These are phyloP conservation scores for Lactifluus volemus DNA, from an alignment of 768 basidiomycete species.

Conservation along the genomic window DNA sequence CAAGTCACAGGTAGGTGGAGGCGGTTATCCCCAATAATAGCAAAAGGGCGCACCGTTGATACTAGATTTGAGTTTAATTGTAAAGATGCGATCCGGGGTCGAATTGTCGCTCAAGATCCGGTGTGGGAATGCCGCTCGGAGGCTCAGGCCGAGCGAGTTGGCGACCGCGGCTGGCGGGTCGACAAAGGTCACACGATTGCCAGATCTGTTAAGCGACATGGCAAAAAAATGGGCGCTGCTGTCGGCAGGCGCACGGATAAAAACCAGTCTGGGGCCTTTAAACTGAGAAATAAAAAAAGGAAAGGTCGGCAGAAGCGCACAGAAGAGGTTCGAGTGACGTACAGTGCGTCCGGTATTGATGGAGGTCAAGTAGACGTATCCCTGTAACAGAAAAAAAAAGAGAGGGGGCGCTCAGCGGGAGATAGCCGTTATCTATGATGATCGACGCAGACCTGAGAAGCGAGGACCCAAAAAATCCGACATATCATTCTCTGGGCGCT, in stretches of 20 bases:
- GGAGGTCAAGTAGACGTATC: conserved; percentile 56
- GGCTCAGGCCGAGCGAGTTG: conserved; percentile 30
- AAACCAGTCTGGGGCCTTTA: conserved; percentile 59
- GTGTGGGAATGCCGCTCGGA: conserved; percentile 36
- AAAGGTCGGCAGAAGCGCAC: not conserved
- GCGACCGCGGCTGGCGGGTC: conserved; percentile 33
- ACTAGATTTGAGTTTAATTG: conserved; percentile 43
- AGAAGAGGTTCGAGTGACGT: conserved; percentile 17
- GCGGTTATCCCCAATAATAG: not conserved
- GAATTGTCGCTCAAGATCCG: conserved; percentile 35
- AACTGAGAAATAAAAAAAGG: conserved; percentile 14
- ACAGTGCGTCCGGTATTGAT: conserved; percentile 47
- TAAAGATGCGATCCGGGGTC: conserved; percentile 42
- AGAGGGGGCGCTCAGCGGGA: not conserved
- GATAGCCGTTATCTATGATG: conserved; percentile 16
- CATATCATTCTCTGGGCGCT: conserved; percentile 57
- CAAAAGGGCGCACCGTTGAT: conserved; percentile 9
- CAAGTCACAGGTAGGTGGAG: not conserved
- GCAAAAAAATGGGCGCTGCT: conserved; percentile 50
- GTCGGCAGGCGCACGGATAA: conserved; percentile 45
- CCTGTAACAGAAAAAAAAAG: conserved; percentile 32
- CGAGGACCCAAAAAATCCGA: conserved; percentile 51
- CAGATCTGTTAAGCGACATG: conserved; percentile 53
- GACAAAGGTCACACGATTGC: conserved; percentile 42
- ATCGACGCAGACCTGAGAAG: conserved; percentile 39